Evolutionary conservation across 345 rosid species (phyloP), one percentile per base, ranked within the genome.

Genomic region (Pelargonium nanum): DNA sequence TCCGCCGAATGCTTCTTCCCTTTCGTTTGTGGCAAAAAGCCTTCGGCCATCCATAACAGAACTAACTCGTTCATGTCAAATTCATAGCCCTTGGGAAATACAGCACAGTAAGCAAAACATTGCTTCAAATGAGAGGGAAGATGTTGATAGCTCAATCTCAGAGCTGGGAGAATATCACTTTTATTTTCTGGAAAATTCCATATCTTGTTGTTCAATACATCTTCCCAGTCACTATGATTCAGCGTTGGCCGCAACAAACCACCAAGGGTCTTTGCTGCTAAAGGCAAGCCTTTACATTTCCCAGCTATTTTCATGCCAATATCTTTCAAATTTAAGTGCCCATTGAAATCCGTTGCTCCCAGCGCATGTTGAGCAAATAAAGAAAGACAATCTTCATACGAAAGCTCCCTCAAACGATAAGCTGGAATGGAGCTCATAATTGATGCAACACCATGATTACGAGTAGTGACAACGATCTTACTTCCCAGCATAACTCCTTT

Each of bases 381-480:
- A 5, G 28, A 24, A 77, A 71, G 55, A 56, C 82, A 77, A 53
- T 75, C 83, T 26, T 78, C 77, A 57, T 62, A 12, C 7, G 80
- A 60, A 25, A 77, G 28, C 23, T 24, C 21, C 40, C 67, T 52
- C 60, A 80, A 45, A 16, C 3, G 59, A 68, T 72, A 70, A 53
- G 52, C 8, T 30, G 34, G 56, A 19, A 32, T 69, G 58, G 66
- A 61, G 24, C 65, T 63, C 24, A 72, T 60, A 52, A 59, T 40
- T 16, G 62, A 57, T 1, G 78, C 62, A n/a, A 80, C 81, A 53
- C 23, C 28, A 22, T 30, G 19, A 61, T 69, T 66, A 21, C 80
- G 70, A n/a, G 87, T 72, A 13, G 87, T 83, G 60, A 76, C 62
- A 50, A 78, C 67, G 21, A 78, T 70, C 68, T 74, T 78, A 61